A percentile compares a stretch with the other conserved stretches of the same genome.
phyloP scores from a whole-genome alignment of 73 alveolate genomes.

The Blepharisma japonicum region DNA sequence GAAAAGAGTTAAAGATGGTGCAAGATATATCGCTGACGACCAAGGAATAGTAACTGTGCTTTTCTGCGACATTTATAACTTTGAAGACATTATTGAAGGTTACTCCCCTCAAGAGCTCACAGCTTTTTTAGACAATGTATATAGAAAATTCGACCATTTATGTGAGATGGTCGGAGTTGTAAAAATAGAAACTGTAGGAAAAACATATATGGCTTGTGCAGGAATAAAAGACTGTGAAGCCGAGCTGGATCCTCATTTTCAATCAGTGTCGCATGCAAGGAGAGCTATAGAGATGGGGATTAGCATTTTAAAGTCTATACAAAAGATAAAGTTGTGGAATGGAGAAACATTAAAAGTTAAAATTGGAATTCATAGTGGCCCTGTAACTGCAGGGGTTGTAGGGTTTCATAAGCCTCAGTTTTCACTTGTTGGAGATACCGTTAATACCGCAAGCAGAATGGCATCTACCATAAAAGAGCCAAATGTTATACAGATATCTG shows the following conservation, averaged over 20 bases:
- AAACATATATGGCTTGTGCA: constrained; percentile 85
- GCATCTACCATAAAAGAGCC: no score
- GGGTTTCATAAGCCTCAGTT: constrained; percentile 97
- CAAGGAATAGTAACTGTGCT: constrained; percentile 37
- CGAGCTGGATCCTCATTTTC: no score
- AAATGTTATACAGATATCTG: no score
- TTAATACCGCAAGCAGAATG: constrained; percentile 96
- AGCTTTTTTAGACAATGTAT: constrained; percentile 48
- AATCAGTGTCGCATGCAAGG: no score
- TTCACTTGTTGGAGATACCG: constrained; percentile 97
- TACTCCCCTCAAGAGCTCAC: constrained; percentile 45
- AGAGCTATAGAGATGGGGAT: no score
- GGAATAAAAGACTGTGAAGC: constrained; percentile 66
- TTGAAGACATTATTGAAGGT: constrained; percentile 45
- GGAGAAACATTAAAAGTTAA: constrained; percentile 36
- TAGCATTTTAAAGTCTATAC: no score
- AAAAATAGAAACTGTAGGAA: constrained; percentile 82
- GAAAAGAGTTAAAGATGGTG: no score
- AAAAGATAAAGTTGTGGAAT: no score
- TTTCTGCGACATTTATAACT: constrained; percentile 49
- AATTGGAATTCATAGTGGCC: constrained; percentile 95
- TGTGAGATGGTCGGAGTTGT: constrained; percentile 39
- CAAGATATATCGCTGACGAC: no score
- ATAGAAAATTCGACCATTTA: constrained; percentile 37
- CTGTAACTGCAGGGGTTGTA: constrained; percentile 95